Evolutionary conservation across 495 filamentous ascomycete genomes (phyloP).

Genomic region (Annulohypoxylon bovei): DNA sequence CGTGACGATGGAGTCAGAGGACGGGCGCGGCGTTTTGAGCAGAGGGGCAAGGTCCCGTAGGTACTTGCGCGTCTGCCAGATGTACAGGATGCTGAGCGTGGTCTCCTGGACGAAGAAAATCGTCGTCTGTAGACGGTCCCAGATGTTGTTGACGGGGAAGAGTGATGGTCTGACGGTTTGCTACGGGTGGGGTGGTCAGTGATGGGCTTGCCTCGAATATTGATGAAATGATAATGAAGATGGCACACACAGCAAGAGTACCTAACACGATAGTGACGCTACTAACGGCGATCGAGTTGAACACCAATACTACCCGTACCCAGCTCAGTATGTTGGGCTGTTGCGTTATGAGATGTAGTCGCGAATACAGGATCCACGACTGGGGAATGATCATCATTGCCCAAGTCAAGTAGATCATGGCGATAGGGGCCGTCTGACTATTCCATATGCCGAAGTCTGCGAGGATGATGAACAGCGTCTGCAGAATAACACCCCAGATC

Average conservation of each 20-base stretch:
- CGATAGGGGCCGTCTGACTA: background rate
- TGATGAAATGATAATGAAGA: background rate
- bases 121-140: background rate
- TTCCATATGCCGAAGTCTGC: conserved; percentile 1
- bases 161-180: background rate
- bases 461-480: conserved; percentile 2
- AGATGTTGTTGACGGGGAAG: background rate
- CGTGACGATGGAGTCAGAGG: background rate
- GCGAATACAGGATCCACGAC: conserved; percentile 1
- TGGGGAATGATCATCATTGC: background rate
- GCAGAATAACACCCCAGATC: conserved; percentile 4
- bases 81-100: conserved; percentile 1
- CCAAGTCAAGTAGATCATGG: background rate
- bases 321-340: background rate
- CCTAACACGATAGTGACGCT: background rate
- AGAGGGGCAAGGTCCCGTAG: background rate
- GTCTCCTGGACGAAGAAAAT: conserved; percentile 9
- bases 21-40: background rate
- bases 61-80: background rate
- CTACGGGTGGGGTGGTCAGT: background rate
- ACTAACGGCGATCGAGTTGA: background rate
- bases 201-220: background rate
- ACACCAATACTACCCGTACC: conserved; percentile 1
- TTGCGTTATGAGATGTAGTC: background rate
- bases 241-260: background rate